Evolutionary conservation across 306 rosid genomes (phyloP).

Genomic region (Cucurbita maxima): DNA sequence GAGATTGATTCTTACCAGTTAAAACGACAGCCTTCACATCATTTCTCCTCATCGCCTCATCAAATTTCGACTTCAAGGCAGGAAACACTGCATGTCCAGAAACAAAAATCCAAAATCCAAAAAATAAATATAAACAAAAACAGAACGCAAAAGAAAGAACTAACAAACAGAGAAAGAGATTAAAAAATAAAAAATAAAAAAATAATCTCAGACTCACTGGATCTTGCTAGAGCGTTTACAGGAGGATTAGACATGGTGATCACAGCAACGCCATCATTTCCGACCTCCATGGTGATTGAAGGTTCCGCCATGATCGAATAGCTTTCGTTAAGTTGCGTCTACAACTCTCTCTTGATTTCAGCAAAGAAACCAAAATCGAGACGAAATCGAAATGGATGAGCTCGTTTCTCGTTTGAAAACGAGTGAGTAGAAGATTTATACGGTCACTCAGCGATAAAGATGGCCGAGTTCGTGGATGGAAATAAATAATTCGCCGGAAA

Average conservation of each 20-base stretch:
- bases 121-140: not conserved
- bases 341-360: not conserved
- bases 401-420: not conserved
- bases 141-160: not conserved
- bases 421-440: not conserved
- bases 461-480: not conserved
- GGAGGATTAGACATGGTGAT: slow-evolving; percentile 81
- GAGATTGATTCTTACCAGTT: slow-evolving; percentile 40
- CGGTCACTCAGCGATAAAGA: not conserved
- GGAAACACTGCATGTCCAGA: slow-evolving; percentile 30
- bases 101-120: slow-evolving; percentile 1
- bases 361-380: not conserved
- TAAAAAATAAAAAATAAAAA: not conserved
- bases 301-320: slow-evolving; percentile 32
- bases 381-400: not conserved
- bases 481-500: not conserved
- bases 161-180: not conserved
- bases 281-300: slow-evolving; percentile 70
- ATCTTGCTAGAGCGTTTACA: slow-evolving; percentile 73
- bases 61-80: slow-evolving; percentile 57
- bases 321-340: not conserved
- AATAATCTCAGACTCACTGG: slow-evolving; percentile 24
- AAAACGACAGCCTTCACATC: slow-evolving; percentile 84
- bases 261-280: slow-evolving; percentile 80
- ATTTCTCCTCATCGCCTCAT: slow-evolving; percentile 57